Conservation (phyloP, 176 grass and related monocot genomes). For the Musa acuminata region DNA sequence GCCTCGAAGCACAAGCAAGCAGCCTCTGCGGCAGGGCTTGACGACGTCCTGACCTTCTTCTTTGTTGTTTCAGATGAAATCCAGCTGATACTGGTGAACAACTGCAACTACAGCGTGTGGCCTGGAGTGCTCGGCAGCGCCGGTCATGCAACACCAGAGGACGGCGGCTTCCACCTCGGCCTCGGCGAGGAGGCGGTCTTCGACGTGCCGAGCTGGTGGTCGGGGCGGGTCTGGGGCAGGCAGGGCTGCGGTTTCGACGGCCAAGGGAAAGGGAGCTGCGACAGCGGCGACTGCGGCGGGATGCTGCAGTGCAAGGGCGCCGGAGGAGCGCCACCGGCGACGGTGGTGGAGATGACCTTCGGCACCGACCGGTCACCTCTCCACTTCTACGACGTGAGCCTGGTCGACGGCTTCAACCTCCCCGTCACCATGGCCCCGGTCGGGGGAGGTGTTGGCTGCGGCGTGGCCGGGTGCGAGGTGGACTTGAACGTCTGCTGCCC, state of each 20-base stretch:
- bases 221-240: constrained; percentile 64
- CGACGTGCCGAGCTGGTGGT: constrained; percentile 60
- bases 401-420: constrained; percentile 84
- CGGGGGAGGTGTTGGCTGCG: constrained; percentile 64
- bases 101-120: constrained; percentile 78
- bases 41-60: not conserved
- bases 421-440: constrained; percentile 62
- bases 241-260: constrained; percentile 68
- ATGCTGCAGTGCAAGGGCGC: constrained; percentile 24
- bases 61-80: constrained; percentile 24
- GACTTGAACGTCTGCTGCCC: constrained; percentile 83
- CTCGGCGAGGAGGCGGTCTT: constrained; percentile 51
- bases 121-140: constrained; percentile 58
- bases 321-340: constrained; percentile 33
- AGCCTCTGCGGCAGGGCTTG: too few relatives aligned
- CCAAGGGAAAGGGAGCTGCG: constrained; percentile 27
- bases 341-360: constrained; percentile 79
- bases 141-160: constrained; percentile 49
- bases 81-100: constrained; percentile 92
- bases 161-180: constrained; percentile 64
- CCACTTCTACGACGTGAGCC: constrained; percentile 70
- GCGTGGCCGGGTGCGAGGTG: constrained; percentile 46
- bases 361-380: constrained; percentile 39
- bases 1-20: not conserved
- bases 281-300: constrained; percentile 29